Conservation (phyloP, 2,329 filamentous ascomycete genomes). For the Aspergillus sp. region DNA sequence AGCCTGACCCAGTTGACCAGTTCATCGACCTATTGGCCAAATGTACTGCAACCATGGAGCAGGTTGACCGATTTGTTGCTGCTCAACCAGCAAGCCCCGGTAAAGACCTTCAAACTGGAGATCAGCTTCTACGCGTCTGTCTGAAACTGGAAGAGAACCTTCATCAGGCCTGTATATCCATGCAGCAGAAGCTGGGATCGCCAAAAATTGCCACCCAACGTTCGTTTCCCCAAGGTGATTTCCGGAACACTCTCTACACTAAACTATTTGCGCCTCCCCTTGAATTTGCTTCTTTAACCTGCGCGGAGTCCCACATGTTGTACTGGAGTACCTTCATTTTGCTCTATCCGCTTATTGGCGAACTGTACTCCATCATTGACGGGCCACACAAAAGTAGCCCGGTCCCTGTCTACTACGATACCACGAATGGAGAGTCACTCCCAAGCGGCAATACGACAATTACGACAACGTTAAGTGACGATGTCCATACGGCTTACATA, state of each 20-base stretch:
- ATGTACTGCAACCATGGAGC: slow-evolving; percentile 18
- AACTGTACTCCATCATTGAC: slow-evolving; percentile 15
- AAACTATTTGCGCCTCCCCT: slow-evolving; percentile 13
- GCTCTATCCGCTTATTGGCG: slow-evolving; percentile 21
- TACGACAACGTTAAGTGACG: neutral
- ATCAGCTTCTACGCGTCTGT: slow-evolving; percentile 13
- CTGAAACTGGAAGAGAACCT: slow-evolving; percentile 14
- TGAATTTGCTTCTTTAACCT: slow-evolving; percentile 17
- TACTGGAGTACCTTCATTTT: slow-evolving; percentile 19
- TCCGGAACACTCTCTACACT: slow-evolving; percentile 13
- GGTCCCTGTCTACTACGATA: neutral
- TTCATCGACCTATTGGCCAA: slow-evolving; percentile 18
- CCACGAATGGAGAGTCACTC: neutral
- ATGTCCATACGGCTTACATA: slow-evolving; percentile 9
- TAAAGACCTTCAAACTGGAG: slow-evolving; percentile 1
- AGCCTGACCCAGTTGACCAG: slow-evolving; percentile 19
- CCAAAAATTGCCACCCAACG: slow-evolving; percentile 8
- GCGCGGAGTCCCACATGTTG: slow-evolving; percentile 18
- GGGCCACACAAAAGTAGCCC: neutral
- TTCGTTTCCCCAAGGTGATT: slow-evolving; percentile 5
- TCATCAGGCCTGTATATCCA: slow-evolving; percentile 11
- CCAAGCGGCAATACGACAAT: too few relatives aligned
- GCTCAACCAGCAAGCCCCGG: neutral
- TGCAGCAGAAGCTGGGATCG: slow-evolving; percentile 17
- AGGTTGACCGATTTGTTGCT: slow-evolving; percentile 15